phyloP scores from a whole-genome alignment of 108 stramenopile genomes.

The Nitzschia putrida region DNA sequence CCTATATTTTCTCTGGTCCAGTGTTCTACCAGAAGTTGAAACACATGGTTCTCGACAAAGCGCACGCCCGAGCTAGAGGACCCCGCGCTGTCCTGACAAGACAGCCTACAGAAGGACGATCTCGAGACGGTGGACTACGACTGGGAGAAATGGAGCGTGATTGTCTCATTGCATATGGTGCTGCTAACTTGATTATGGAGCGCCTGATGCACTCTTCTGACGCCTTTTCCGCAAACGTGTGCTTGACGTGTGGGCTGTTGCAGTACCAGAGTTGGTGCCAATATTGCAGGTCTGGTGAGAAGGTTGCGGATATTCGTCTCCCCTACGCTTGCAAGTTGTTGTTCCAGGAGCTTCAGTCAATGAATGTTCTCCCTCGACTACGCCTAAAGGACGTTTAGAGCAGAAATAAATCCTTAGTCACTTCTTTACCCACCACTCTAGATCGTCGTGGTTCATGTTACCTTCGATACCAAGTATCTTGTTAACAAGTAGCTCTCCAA shows the following conservation, averaged over 20 bases:
- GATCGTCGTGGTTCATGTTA: constrained; percentile 16
- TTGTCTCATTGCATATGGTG: constrained; percentile 99
- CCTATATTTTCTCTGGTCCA: constrained; percentile 97
- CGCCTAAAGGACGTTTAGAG: constrained; percentile 75
- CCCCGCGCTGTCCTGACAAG: constrained; percentile 97
- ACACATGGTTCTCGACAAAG: constrained; percentile 99
- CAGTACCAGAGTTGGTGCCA: constrained; percentile 98
- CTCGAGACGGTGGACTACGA: constrained; percentile 97
- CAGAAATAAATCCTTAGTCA: not conserved
- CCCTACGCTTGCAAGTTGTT: constrained; percentile 99
- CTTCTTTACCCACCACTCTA: constrained; percentile 35
- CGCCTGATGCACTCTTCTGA: constrained; percentile 98
- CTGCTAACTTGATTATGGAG: constrained; percentile 98
- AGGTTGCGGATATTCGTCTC: constrained; percentile 88
- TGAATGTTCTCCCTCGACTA: constrained; percentile 90
- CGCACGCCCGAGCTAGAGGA: constrained; percentile 97
- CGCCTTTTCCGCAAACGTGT: constrained; percentile 97
- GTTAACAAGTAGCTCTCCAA: constrained; percentile 59
- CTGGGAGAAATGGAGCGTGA: constrained; percentile 98
- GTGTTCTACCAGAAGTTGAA: constrained; percentile 99
- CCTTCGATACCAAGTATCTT: constrained; percentile 42
- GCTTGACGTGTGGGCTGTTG: constrained; percentile 91
- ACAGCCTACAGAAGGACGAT: constrained; percentile 99
- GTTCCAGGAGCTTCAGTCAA: constrained; percentile 97
- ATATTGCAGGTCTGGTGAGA: constrained; percentile 91